Percentiles rank a stretch among this genome's conserved stretches.
These are phyloP conservation scores for Mycena galopus DNA, from an alignment of 768 basidiomycete species.

Conservation along the genomic window DNA sequence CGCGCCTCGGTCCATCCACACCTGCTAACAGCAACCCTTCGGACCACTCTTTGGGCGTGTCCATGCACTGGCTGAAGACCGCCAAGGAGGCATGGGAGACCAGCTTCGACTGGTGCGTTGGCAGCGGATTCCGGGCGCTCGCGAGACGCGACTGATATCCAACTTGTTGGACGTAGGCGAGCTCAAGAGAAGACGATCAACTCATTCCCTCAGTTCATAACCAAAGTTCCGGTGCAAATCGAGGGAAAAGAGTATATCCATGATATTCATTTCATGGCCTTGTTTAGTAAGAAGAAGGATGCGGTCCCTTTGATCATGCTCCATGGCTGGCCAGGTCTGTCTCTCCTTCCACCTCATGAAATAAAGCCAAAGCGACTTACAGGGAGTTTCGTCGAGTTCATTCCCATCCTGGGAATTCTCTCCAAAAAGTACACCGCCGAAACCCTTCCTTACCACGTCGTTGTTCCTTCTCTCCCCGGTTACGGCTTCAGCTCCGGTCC, in stretches of 20 bases:
- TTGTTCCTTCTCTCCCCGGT: constrained; percentile 20
- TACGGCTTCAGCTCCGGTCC: constrained; percentile 19
- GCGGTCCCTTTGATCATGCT: no score
- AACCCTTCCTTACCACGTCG: constrained; percentile 17
- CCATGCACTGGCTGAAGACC: constrained; percentile 15
- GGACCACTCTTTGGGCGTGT: constrained; percentile 18
- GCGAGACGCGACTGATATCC: constrained; percentile 20
- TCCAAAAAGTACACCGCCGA: constrained; percentile 20
- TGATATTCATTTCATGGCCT: no score
- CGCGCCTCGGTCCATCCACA: constrained; percentile 24
- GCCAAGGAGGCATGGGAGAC: constrained; percentile 21
- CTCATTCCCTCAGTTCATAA: constrained; percentile 17
- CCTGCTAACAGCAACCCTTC: constrained; percentile 19
- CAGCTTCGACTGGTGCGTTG: constrained; percentile 17
- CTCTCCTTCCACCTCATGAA: constrained; percentile 15
- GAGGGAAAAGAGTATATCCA: constrained; percentile 21
- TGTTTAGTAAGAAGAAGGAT: no score
- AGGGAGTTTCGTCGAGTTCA: constrained; percentile 23
- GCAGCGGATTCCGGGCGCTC: constrained; percentile 2
- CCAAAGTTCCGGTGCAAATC: constrained; percentile 18
- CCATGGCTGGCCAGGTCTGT: constrained; percentile 22
- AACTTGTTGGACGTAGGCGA: constrained; percentile 11
- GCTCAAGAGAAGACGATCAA: constrained; percentile 18
- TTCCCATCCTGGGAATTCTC: constrained; percentile 22
- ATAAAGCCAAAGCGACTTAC: constrained; percentile 12